Base-by-base conservation (phyloP, 176 grass and related monocot species). In the Bothriochloa decipiens region DNA sequence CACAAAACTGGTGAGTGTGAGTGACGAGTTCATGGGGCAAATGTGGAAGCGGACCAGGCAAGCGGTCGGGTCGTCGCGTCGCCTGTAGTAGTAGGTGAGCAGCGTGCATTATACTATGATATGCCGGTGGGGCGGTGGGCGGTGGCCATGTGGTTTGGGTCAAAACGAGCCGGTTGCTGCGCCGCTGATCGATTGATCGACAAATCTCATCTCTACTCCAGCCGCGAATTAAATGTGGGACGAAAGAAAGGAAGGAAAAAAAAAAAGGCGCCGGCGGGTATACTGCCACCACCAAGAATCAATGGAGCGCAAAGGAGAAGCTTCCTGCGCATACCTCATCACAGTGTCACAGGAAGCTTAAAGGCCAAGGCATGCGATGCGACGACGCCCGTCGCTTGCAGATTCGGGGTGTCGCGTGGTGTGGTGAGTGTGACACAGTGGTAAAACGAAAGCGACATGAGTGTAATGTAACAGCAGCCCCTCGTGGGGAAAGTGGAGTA, bases 141-240 rank as follows among this genome's bases (percentile, higher is more conserved):
- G 74, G 86, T 83, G 80, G 82, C 74, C 74, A 90, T 79, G 79
- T 86, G 84, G 20, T 25, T 41, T 29, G 37, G 79, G 88, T 72
- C 83, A 72, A 86, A 86, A 74, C 78, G 20, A 70, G 36, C 67
- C 10, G 61, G 11, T 58, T 35, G 25, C 55, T 68, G 78, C 57
- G 36, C 70, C 76, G 74, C 72, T 80, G 76, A 84, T 87, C 75
- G 47, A 75, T 87, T 87, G 62, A 75, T 71, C 46, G n/a, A n/a
- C n/a, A 36, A 4, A 41, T 58, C 46, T 27, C 47, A 23, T 74
- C 41, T 74, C 71, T 46, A 39, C 76, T 80, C 69, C 76, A 69
- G 23, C n/a, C 40, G n/a, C 40, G 42, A 27, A 71, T 23, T 26
- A n/a, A 43, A 73, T 15, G 17, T 6, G 79, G 50, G 17, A 41